Percentiles rank a stretch among this genome's conserved stretches.
Conservation (phyloP, 2,329 filamentous ascomycete genomes). For the Metarhizium sp. region DNA sequence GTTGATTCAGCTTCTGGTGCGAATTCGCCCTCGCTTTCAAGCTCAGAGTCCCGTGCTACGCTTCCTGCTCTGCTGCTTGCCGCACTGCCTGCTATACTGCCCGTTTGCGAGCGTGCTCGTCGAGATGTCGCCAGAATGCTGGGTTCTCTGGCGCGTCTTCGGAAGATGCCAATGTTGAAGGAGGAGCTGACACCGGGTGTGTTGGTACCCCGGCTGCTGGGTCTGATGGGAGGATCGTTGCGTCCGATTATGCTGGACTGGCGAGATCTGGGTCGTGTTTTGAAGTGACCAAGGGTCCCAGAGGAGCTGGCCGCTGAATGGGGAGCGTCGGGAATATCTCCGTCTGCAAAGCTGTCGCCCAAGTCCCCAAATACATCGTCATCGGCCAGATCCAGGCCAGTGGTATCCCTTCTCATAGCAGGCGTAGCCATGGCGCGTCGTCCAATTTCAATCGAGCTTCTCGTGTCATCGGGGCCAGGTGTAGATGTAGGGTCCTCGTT, state of each 20-base stretch:
- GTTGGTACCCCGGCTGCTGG: constrained; percentile 39
- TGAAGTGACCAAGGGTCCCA: constrained; percentile 37
- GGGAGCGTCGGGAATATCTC: constrained; percentile 22
- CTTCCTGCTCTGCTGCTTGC: constrained; percentile 11
- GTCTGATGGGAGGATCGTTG: constrained; percentile 42
- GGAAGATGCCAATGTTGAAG: constrained; percentile 49
- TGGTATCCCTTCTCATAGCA: constrained; percentile 29
- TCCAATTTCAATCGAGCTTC: constrained; percentile 27
- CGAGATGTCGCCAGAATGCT: constrained; percentile 50
- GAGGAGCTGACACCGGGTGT: constrained; percentile 39
- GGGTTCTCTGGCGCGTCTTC: constrained; percentile 46
- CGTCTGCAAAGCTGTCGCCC: constrained; percentile 32
- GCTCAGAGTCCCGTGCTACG: constrained; percentile 21
- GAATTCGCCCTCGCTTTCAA: constrained; percentile 39
- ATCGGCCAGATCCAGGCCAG: constrained; percentile 39
- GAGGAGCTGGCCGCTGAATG: constrained; percentile 35
- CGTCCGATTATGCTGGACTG: constrained; percentile 42
- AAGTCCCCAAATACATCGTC: constrained; percentile 38
- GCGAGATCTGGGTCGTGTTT: constrained; percentile 28
- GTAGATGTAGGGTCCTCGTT: constrained; percentile 23
- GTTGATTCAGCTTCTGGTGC: constrained; percentile 60
- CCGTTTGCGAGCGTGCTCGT: constrained; percentile 26
- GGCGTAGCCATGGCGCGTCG: constrained; percentile 25
- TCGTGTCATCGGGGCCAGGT: constrained; percentile 17
- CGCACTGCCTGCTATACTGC: constrained; percentile 3